Evolutionary conservation across 2,329 filamentous ascomycete species (phyloP).

Genomic region (Trichoderma koningiopsis): DNA sequence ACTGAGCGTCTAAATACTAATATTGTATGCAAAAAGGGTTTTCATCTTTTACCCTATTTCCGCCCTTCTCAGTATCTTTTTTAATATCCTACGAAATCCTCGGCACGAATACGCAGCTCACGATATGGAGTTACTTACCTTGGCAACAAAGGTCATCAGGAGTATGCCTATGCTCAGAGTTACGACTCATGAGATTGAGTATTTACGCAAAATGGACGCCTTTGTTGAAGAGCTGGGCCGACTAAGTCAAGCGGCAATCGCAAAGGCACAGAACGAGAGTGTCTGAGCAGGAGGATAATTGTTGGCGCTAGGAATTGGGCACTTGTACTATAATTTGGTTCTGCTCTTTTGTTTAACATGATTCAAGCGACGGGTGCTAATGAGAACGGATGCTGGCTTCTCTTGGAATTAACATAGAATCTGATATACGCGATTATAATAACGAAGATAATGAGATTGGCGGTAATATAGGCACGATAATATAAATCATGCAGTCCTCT

Average conservation of each 20-base stretch:
- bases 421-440: neutral
- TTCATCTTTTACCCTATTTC: conserved; percentile 59
- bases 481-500: neutral
- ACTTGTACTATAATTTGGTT: neutral
- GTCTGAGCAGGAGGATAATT: neutral
- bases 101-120: conserved; percentile 44
- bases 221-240: conserved; percentile 49
- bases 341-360: neutral
- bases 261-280: conserved; percentile 30
- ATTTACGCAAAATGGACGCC: conserved; percentile 45
- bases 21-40: conserved; percentile 42
- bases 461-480: neutral
- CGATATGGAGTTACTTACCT: conserved; percentile 51
- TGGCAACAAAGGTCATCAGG: conserved; percentile 47
- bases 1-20: neutral
- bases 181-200: conserved; percentile 41
- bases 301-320: neutral
- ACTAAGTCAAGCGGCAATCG: conserved; percentile 41
- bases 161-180: conserved; percentile 38
- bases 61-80: conserved; percentile 57
- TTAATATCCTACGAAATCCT: conserved; percentile 55
- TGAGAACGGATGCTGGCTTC: neutral
- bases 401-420: neutral
- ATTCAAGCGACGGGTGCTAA: neutral
- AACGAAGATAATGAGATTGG: neutral